These are phyloP conservation scores for Exophiala mesophila DNA, from an alignment of 2,329 filamentous ascomycete genomes.

Conservation along the genomic window DNA sequence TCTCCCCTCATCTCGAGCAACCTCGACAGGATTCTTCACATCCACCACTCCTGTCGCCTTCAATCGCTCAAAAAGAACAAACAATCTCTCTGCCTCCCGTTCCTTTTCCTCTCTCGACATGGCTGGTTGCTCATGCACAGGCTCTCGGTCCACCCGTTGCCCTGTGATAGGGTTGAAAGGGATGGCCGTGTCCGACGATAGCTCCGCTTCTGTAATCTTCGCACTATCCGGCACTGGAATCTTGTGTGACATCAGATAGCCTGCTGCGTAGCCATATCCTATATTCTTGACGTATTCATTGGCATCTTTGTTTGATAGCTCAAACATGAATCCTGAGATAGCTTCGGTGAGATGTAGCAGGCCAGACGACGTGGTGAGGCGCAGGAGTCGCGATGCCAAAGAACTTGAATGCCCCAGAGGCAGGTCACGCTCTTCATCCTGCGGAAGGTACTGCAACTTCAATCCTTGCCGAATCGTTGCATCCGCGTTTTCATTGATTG, in stretches of 20 bases:
- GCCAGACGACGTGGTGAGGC: conserved; percentile 68
- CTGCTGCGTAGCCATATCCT: conserved; percentile 88
- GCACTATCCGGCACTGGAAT: conserved; percentile 68
- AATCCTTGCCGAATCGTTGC: conserved; percentile 58
- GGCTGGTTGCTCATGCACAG: conserved; percentile 49
- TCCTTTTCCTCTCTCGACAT: conserved; percentile 94
- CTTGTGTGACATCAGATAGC: conserved; percentile 80
- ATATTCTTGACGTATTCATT: conserved; percentile 81
- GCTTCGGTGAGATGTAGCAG: conserved; percentile 67
- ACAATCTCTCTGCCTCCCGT: conserved; percentile 80
- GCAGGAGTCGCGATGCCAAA: conserved; percentile 70
- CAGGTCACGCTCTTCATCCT: conserved; percentile 66
- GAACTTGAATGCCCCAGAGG: conserved; percentile 72
- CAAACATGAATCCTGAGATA: conserved; percentile 76
- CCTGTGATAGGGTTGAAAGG: conserved; percentile 80
- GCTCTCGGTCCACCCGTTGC: conserved; percentile 62
- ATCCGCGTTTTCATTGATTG: conserved; percentile 65
- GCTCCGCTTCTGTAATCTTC: conserved; percentile 43
- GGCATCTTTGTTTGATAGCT: conserved; percentile 76
- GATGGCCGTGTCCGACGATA: conserved; percentile 17
- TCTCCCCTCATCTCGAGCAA: conserved; percentile 63
- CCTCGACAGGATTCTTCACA: conserved; percentile 72
- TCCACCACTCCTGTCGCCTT: conserved; percentile 70
- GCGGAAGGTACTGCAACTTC: conserved; percentile 66
- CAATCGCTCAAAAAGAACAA: conserved; percentile 85